Conservation (phyloP, 176 grass and related monocot genomes). For the Rhynchospora tenuis region DNA sequence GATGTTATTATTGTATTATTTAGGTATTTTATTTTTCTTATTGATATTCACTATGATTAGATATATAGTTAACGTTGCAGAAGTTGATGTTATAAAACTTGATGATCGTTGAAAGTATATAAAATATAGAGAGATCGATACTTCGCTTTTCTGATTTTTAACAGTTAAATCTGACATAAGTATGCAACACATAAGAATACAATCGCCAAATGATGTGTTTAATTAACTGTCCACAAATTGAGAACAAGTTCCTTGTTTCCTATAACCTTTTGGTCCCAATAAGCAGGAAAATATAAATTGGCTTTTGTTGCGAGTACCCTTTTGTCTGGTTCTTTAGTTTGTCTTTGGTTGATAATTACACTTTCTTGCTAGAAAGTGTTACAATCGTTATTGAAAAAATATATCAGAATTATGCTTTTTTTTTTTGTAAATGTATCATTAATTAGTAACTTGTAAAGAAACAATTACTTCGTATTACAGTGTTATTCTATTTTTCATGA, state of each 20-base stretch:
- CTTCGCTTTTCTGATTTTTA: no score
- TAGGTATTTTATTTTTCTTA: no score
- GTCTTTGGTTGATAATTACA: not conserved
- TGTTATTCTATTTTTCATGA: not conserved
- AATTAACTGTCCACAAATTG: not conserved
- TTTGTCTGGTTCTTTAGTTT: not conserved
- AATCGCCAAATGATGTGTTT: not conserved
- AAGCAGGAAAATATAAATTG: not conserved
- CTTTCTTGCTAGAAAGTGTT: not conserved
- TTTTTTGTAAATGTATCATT: not conserved
- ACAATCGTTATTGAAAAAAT: not conserved
- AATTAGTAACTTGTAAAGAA: not conserved
- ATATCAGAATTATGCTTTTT: not conserved
- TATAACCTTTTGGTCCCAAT: not conserved
- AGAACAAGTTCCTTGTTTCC: constrained; percentile 12
- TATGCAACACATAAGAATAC: not conserved
- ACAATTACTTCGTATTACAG: not conserved
- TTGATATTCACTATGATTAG: no score
- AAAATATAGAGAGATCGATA: no score
- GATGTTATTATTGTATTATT: no score
- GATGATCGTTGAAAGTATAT: no score
- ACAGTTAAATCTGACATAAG: no score
- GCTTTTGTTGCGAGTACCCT: not conserved
- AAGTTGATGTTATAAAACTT: no score
- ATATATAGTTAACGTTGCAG: no score